Percentiles rank a stretch among this genome's conserved stretches.
Evolutionary conservation across 163 green algal species (phyloP).

Genomic region (Chloroidium sp.): DNA sequence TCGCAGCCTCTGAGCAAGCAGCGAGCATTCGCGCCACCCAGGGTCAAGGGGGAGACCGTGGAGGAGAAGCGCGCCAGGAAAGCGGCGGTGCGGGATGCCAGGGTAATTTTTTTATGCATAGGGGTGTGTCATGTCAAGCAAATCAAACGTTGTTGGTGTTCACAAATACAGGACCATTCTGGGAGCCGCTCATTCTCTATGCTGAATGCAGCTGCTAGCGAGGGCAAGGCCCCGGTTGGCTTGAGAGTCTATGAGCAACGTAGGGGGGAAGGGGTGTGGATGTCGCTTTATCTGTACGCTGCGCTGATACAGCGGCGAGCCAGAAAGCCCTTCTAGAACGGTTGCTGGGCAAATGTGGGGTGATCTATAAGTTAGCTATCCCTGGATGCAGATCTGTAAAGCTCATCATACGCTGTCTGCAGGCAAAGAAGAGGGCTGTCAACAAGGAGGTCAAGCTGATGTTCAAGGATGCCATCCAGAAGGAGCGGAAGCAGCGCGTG

Average conservation of each 20-base stretch:
- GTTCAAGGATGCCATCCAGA: constrained; percentile 52
- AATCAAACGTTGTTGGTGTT: not conserved
- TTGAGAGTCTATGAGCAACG: not conserved
- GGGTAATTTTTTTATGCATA: constrained; percentile 9
- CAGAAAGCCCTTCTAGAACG: not conserved
- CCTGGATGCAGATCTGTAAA: not conserved
- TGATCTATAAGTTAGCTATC: not conserved
- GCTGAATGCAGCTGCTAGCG: not conserved
- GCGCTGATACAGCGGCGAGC: not conserved
- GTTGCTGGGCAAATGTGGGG: not conserved
- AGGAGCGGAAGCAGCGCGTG: constrained; percentile 4
- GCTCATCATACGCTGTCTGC: not conserved
- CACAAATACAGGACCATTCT: not conserved
- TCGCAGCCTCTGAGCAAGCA: too few species aligned
- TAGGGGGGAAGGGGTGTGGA: not conserved
- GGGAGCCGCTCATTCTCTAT: not conserved
- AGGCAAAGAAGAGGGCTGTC: constrained; percentile 33
- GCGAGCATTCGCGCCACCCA: too few species aligned
- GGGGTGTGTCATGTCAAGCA: not conserved
- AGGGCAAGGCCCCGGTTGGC: not conserved
- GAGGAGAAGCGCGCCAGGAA: constrained; percentile 77
- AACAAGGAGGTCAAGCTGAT: constrained; percentile 78
- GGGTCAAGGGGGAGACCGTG: constrained; percentile 56
- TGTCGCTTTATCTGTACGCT: not conserved
- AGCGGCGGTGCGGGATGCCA: constrained; percentile 62